These are phyloP conservation scores for Monosporascus sp. DNA, from an alignment of 2,329 filamentous ascomycete genomes.

Conservation along the genomic window DNA sequence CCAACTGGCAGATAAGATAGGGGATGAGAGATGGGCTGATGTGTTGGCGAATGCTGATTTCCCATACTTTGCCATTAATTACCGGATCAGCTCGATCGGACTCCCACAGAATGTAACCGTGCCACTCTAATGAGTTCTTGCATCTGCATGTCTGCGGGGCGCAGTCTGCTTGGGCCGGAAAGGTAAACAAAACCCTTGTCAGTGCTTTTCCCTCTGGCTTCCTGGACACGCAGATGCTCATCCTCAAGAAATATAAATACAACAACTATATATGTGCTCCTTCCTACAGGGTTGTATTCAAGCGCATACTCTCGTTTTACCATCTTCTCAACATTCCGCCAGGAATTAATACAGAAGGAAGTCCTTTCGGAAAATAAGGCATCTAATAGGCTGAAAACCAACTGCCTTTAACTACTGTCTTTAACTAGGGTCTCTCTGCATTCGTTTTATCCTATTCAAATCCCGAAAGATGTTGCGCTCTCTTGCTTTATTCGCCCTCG, in stretches of 20 bases:
- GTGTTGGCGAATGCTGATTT: background rate
- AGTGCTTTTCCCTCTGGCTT: background rate
- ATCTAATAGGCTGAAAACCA: too few relatives aligned
- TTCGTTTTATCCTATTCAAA: background rate
- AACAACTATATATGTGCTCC: background rate
- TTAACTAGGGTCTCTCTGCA: background rate
- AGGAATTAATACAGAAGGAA: too few relatives aligned
- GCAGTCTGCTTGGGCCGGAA: background rate
- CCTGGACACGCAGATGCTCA: background rate
- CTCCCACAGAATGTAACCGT: background rate
- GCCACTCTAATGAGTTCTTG: background rate
- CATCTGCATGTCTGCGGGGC: background rate
- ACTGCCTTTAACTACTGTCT: background rate
- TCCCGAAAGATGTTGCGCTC: background rate
- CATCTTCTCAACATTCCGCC: background rate
- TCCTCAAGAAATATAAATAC: background rate
- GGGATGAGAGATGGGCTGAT: too few relatives aligned
- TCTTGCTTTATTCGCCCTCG: background rate
- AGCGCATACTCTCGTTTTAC: background rate
- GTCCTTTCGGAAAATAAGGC: too few relatives aligned
- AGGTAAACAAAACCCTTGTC: background rate
- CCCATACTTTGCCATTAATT: background rate
- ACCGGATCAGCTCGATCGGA: background rate
- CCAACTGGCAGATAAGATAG: too few relatives aligned
- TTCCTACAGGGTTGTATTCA: background rate